Conservation (phyloP, 495 filamentous ascomycete species). For the Hyphodiscus hymeniophilus region DNA sequence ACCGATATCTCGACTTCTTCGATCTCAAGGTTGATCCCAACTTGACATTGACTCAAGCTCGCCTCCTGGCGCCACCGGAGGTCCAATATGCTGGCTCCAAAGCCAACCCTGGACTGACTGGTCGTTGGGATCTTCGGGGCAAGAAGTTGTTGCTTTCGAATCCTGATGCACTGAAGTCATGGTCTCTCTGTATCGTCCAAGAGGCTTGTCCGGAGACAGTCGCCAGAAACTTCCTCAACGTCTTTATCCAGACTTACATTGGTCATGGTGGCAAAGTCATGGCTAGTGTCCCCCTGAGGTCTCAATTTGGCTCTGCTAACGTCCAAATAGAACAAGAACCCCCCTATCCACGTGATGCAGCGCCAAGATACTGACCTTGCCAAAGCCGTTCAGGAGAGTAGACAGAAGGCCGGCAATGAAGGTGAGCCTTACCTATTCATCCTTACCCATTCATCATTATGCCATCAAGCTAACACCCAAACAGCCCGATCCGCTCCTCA, state of each 20-base stretch:
- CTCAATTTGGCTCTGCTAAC: too few species aligned
- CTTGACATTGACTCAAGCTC: constrained; percentile 58
- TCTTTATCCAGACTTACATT: constrained; percentile 54
- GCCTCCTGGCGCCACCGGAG: constrained; percentile 62
- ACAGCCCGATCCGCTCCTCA: constrained; percentile 33
- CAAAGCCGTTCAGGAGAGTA: constrained; percentile 32
- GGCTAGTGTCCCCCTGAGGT: too few species aligned
- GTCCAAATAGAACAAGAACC: constrained; percentile 15
- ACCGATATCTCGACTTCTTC: constrained; percentile 58
- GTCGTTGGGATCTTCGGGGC: constrained; percentile 80
- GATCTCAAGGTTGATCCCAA: constrained; percentile 54
- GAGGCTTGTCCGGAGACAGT: too few species aligned
- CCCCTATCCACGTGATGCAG: constrained; percentile 21
- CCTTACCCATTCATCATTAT: background rate
- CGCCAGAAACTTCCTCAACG: constrained; percentile 49
- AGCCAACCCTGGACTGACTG: constrained; percentile 46
- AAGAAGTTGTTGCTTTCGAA: constrained; percentile 65
- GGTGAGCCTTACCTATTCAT: background rate
- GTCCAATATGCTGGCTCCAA: constrained; percentile 52
- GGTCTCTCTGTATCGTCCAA: constrained; percentile 49
- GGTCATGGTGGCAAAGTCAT: constrained; percentile 62
- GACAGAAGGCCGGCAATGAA: constrained; percentile 5
- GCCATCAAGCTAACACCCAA: background rate
- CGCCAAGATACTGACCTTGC: constrained; percentile 33
- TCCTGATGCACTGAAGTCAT: constrained; percentile 48